phyloP scores from a whole-genome alignment of 371 early-diverging fungal species.

The Syncephalastrum contaminatum region DNA sequence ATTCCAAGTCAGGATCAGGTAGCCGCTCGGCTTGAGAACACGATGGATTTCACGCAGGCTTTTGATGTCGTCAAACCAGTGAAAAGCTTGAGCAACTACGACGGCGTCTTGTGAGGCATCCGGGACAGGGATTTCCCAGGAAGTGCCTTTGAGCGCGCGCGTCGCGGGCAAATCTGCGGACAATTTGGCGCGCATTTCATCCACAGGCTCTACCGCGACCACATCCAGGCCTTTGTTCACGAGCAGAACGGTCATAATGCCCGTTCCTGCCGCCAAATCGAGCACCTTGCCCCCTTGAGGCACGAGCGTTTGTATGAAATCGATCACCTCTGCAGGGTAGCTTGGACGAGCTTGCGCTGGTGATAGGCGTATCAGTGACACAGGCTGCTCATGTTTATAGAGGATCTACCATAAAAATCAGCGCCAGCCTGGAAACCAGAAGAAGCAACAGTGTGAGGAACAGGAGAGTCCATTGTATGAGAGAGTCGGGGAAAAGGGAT shows the following conservation, averaged over 20 bases:
- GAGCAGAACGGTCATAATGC: conserved; percentile 40
- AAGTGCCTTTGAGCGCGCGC: conserved; percentile 35
- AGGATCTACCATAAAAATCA: conserved; percentile 30
- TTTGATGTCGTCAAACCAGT: conserved; percentile 54
- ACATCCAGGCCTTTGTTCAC: conserved; percentile 18
- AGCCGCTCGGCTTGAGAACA: conserved; percentile 46
- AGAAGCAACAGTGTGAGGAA: conserved; percentile 25
- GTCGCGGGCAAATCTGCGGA: conserved; percentile 21
- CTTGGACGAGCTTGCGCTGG: conserved; percentile 35
- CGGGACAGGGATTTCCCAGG: conserved; percentile 43
- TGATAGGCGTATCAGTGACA: background rate
- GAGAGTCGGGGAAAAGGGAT: background rate
- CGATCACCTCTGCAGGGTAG: conserved; percentile 31
- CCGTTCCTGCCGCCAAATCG: conserved; percentile 51
- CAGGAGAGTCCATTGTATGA: background rate
- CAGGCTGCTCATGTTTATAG: background rate
- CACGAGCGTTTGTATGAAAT: conserved; percentile 13
- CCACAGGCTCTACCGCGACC: conserved; percentile 51
- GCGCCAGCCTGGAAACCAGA: conserved; percentile 30
- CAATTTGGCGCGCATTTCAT: conserved; percentile 42
- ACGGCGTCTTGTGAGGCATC: conserved; percentile 41
- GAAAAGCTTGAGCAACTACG: conserved; percentile 55
- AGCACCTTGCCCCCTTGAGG: conserved; percentile 16
- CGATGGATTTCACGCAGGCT: conserved; percentile 49
- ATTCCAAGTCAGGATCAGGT: conserved; percentile 48